phyloP scores from a whole-genome alignment of 768 basidiomycete genomes.

The Rhizopogon roseolus region DNA sequence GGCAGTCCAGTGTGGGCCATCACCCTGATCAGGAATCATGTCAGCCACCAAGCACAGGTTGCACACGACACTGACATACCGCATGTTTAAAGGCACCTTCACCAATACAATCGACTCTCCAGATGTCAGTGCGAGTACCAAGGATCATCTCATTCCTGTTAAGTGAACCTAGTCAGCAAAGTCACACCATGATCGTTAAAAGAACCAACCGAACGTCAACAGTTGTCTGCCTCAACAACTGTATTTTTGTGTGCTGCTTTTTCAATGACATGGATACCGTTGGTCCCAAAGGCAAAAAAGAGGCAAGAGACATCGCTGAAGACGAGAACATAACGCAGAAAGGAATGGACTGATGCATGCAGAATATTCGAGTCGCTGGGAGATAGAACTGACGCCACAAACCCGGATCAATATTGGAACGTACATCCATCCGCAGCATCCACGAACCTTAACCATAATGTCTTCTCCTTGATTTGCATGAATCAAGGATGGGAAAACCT shows the following conservation, averaged over 20 bases:
- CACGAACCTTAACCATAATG: constrained; percentile 30
- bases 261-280: constrained; percentile 25
- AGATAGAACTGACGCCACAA: constrained; percentile 39
- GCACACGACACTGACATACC: constrained; percentile 31
- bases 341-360: constrained; percentile 54
- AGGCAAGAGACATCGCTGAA: constrained; percentile 48
- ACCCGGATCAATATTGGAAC: constrained; percentile 16
- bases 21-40: constrained; percentile 37
- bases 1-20: constrained; percentile 56
- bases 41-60: not conserved
- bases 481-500: constrained; percentile 36
- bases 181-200: not conserved
- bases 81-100: constrained; percentile 55
- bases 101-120: constrained; percentile 61
- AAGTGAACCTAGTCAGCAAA: constrained; percentile 1
- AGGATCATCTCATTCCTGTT: constrained; percentile 41
- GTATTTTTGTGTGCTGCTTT: constrained; percentile 44
- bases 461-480: constrained; percentile 33
- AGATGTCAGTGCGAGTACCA: constrained; percentile 66
- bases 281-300: constrained; percentile 59
- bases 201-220: constrained; percentile 53
- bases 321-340: constrained; percentile 63
- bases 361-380: constrained; percentile 57
- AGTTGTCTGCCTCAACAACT: constrained; percentile 61
- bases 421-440: not conserved